phyloP scores from a whole-genome alignment of 257 asterid species.

The Gynochthodes officinalis region DNA sequence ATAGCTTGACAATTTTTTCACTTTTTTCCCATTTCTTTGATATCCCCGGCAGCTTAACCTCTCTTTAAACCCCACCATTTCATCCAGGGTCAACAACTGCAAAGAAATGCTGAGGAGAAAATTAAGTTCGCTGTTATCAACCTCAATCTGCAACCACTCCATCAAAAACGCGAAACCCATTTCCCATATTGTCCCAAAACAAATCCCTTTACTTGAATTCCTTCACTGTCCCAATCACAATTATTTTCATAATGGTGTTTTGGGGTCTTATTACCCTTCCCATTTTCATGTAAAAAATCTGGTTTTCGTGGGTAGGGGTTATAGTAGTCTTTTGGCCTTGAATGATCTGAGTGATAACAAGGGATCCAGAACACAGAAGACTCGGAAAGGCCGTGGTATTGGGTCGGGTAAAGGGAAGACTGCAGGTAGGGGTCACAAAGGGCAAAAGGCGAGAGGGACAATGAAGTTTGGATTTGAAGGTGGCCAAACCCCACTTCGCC shows the following conservation, averaged over 20 bases:
- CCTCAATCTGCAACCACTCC: constrained; percentile 28
- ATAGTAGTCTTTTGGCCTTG: constrained; percentile 59
- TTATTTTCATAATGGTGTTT: neutral
- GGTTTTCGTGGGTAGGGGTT: constrained; percentile 37
- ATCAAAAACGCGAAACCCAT: constrained; percentile 25
- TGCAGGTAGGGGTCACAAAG: constrained; percentile 96
- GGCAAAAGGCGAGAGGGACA: constrained; percentile 90
- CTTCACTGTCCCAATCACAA: constrained; percentile 7
- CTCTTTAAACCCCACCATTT: constrained; percentile 8
- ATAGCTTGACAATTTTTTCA: too few relatives aligned
- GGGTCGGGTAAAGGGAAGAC: constrained; percentile 99
- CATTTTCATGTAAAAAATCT: constrained; percentile 14
- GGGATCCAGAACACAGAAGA: constrained; percentile 78
- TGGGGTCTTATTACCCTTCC: neutral
- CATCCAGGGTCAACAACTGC: neutral
- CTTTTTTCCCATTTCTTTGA: too few relatives aligned
- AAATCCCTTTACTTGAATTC: constrained; percentile 21
- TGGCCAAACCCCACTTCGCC: constrained; percentile 92
- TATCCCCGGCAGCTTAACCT: neutral
- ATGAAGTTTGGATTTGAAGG: constrained; percentile 93
- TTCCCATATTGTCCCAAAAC: constrained; percentile 24
- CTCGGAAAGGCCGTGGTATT: constrained; percentile 92
- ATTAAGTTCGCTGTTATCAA: constrained; percentile 40
- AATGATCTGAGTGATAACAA: constrained; percentile 83
- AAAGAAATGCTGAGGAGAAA: constrained; percentile 62